These are phyloP conservation scores for Heterobasidion occidentale DNA, from an alignment of 1,284 basidiomycete species.

Conservation along the genomic window DNA sequence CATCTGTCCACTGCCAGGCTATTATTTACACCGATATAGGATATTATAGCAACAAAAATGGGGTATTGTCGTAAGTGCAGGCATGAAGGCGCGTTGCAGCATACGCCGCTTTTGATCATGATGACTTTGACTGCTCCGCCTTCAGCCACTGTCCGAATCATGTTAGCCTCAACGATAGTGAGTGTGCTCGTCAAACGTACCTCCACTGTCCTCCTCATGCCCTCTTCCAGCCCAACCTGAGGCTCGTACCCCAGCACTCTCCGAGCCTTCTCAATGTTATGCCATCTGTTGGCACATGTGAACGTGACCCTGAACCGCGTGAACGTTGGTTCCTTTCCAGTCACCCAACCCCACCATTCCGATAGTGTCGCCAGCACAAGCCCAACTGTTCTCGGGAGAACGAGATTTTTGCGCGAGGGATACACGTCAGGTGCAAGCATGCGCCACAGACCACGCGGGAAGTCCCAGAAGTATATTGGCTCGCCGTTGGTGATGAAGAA, in stretches of 20 bases:
- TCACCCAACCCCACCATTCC: conserved; percentile 71
- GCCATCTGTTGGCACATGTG: conserved; percentile 72
- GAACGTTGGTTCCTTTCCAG: conserved; percentile 81
- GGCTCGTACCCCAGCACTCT: conserved; percentile 92
- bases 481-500: conserved; percentile 99
- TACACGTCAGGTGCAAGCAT: conserved; percentile 32
- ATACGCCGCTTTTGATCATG: conserved; percentile 1
- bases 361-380: conserved; percentile 64
- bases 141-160: conserved; percentile 8
- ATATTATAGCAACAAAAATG: background rate
- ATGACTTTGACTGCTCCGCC: conserved; percentile 9
- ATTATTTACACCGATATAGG: background rate
- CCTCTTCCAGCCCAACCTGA: conserved; percentile 84
- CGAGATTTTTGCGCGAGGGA: conserved; percentile 33
- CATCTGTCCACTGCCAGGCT: background rate
- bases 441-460: conserved; percentile 81
- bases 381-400: conserved; percentile 62
- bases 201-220: conserved; percentile 72
- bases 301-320: conserved; percentile 84
- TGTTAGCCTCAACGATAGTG: background rate
- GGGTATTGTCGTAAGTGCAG: background rate
- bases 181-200: conserved; percentile 30
- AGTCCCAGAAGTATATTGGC: conserved; percentile 96
- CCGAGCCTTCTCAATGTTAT: conserved; percentile 94
- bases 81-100: background rate